Evolutionary conservation across 2,329 filamentous ascomycete species (phyloP).

Genomic region (Thyridium curvatum): DNA sequence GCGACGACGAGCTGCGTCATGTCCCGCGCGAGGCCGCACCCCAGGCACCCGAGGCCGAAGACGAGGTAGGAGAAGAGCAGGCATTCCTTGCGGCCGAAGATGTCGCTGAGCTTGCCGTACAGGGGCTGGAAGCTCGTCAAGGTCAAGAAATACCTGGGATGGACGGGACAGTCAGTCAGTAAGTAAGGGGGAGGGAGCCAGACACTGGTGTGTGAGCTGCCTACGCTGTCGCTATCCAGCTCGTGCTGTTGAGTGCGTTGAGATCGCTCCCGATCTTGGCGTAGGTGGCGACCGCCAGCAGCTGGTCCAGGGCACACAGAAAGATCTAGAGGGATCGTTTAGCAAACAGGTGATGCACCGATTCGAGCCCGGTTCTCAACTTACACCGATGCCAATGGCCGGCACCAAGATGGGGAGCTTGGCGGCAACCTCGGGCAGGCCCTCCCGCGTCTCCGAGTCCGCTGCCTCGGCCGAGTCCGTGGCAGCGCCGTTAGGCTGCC

Average conservation of each 20-base stretch:
- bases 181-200: neutral
- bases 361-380: no score
- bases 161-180: neutral
- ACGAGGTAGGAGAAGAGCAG: conserved; percentile 51
- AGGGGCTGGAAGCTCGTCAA: conserved; percentile 70
- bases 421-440: conserved; percentile 19
- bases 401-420: conserved; percentile 31
- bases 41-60: conserved; percentile 33
- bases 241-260: conserved; percentile 66
- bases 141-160: conserved; percentile 60
- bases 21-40: conserved; percentile 49
- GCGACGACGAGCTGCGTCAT: conserved; percentile 22
- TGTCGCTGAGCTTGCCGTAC: conserved; percentile 39
- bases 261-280: conserved; percentile 72
- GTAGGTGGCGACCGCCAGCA: conserved; percentile 72
- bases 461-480: neutral
- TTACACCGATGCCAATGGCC: conserved; percentile 30
- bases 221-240: conserved; percentile 57
- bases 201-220: neutral
- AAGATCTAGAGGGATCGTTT: conserved; percentile 49
- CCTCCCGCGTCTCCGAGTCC: conserved; percentile 6
- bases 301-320: conserved; percentile 68
- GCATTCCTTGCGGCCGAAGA: conserved; percentile 62
- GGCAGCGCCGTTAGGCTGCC: neutral
- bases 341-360: no score